A percentile compares a stretch with the other conserved stretches of the same genome.
These are phyloP conservation scores for Candolleomyces aberdarensis DNA, from an alignment of 768 basidiomycete species.

Conservation along the genomic window DNA sequence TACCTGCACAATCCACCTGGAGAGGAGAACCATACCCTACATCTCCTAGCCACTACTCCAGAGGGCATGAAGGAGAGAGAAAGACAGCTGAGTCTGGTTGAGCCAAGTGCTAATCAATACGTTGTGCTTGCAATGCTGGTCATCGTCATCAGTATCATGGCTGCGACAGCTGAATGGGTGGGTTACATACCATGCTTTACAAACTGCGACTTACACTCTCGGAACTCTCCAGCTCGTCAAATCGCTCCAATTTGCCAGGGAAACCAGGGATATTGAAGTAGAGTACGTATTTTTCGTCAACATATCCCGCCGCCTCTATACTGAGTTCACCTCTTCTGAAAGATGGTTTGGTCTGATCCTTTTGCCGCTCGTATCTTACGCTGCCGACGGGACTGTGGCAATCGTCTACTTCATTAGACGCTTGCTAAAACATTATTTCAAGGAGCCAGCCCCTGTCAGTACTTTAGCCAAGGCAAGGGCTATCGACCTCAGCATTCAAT, in stretches of 20 bases:
- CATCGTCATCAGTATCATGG: slow-evolving; percentile 58
- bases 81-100: slow-evolving; percentile 17
- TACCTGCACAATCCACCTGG: slow-evolving; percentile 73
- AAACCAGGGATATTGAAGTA: slow-evolving; percentile 37
- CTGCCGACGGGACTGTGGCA: slow-evolving; percentile 65
- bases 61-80: slow-evolving; percentile 39
- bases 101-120: slow-evolving; percentile 60
- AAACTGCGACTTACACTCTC: not conserved
- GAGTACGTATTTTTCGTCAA: slow-evolving; percentile 39
- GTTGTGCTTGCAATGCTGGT: slow-evolving; percentile 53
- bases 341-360: slow-evolving; percentile 76
- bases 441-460: slow-evolving; percentile 42
- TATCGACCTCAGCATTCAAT: slow-evolving; percentile 78
- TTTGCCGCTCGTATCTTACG: slow-evolving; percentile 70
- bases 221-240: slow-evolving; percentile 49
- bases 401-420: slow-evolving; percentile 51
- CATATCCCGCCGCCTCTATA: not conserved
- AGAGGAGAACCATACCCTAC: slow-evolving; percentile 40
- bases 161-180: slow-evolving; percentile 70
- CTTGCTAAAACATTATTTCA: slow-evolving; percentile 10
- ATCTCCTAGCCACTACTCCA: slow-evolving; percentile 41
- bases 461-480: slow-evolving; percentile 65
- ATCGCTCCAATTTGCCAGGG: slow-evolving; percentile 54
- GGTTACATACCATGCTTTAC: slow-evolving; percentile 14
- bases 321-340: not conserved